Evolutionary conservation across 208 protist species (phyloP).

Genomic region (Trypanosoma conorhini): DNA sequence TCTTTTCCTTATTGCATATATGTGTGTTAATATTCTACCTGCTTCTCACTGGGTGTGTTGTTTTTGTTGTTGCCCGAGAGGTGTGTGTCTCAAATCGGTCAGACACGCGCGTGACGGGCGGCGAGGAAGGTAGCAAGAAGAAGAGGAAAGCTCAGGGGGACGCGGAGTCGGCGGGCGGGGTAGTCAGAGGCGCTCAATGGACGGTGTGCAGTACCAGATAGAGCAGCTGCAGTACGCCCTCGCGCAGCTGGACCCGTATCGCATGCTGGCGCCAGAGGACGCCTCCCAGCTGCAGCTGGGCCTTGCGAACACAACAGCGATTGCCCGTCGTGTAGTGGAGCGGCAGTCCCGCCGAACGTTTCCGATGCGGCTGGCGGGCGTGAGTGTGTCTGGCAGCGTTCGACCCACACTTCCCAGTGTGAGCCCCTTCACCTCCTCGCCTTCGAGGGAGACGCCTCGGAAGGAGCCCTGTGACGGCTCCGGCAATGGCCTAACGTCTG

Average conservation of each 20-base stretch:
- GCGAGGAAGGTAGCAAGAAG: not conserved
- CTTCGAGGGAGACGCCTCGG: constrained; percentile 8
- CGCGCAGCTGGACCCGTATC: constrained; percentile 32
- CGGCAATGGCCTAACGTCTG: not conserved
- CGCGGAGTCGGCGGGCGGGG: not conserved
- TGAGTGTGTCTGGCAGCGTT: no score
- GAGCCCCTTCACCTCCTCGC: not conserved
- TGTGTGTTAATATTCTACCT: not conserved
- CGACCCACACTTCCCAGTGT: not conserved
- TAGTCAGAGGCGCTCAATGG: constrained; percentile 26
- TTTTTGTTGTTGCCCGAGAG: not conserved
- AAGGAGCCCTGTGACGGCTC: not conserved
- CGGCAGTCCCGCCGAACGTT: constrained; percentile 16
- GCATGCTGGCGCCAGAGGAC: constrained; percentile 29
- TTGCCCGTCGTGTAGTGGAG: constrained; percentile 34
- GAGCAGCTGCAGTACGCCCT: constrained; percentile 40
- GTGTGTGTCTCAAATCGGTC: not conserved
- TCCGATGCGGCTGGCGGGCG: not conserved
- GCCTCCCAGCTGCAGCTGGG: constrained; percentile 40
- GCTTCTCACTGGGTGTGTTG: not conserved
- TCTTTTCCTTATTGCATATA: no score
- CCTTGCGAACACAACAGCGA: constrained; percentile 51
- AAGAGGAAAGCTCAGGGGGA: not conserved
- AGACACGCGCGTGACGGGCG: not conserved
- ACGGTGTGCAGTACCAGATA: constrained; percentile 47